phyloP scores from a whole-genome alignment of 2,329 filamentous ascomycete genomes.

The Tolypocladium ovalisporum region DNA sequence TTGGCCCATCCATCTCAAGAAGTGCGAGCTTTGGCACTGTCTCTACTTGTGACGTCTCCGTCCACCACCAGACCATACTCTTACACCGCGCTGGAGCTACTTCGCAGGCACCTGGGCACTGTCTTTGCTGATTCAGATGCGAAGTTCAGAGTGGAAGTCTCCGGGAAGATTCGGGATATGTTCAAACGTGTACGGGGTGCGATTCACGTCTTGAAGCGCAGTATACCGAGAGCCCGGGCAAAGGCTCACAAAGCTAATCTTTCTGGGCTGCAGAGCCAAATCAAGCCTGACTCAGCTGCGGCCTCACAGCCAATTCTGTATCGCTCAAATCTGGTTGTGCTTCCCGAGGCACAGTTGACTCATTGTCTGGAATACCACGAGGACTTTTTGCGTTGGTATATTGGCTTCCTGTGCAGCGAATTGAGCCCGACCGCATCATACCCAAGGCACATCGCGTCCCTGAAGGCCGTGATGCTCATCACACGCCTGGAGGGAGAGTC shows the following conservation, averaged over 20 bases:
- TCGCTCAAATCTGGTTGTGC: constrained; percentile 26
- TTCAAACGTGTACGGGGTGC: constrained; percentile 64
- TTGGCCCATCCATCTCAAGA: constrained; percentile 46
- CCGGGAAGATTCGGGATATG: constrained; percentile 64
- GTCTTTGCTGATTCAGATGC: constrained; percentile 79
- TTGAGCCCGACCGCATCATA: constrained; percentile 77
- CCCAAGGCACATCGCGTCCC: constrained; percentile 72
- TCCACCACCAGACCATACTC: constrained; percentile 66
- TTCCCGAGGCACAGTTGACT: constrained; percentile 24
- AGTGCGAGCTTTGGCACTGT: constrained; percentile 70
- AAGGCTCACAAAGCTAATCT: constrained; percentile 21
- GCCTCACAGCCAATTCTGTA: constrained; percentile 21
- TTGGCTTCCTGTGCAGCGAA: constrained; percentile 61
- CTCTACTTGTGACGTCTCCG: constrained; percentile 66
- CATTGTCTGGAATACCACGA: constrained; percentile 39
- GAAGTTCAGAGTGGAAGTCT: constrained; percentile 72
- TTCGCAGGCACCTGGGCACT: constrained; percentile 55
- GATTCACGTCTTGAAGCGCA: constrained; percentile 42
- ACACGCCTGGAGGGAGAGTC: constrained; percentile 57
- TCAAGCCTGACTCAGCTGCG: background rate
- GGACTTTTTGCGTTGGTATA: constrained; percentile 64
- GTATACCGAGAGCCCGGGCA: constrained; percentile 23
- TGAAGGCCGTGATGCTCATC: constrained; percentile 61
- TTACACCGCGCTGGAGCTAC: constrained; percentile 44
- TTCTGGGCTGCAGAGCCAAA: constrained; percentile 8